phyloP scores from a whole-genome alignment of 2,329 filamentous ascomycete genomes.

The Eutypa lata region DNA sequence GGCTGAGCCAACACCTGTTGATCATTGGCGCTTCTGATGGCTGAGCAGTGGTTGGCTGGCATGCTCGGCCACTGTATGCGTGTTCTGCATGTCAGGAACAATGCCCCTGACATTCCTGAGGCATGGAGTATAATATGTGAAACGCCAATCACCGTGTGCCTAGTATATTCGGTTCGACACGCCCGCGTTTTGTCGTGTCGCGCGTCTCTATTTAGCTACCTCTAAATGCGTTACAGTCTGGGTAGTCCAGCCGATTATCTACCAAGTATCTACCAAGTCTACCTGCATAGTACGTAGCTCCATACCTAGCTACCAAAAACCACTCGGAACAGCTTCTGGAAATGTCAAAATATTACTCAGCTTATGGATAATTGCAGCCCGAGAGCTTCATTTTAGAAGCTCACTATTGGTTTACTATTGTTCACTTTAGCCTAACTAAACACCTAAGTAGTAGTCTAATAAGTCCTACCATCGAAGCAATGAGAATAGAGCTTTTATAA shows the following conservation, averaged over 20 bases:
- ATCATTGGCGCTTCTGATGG: not conserved
- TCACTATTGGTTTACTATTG: not conserved
- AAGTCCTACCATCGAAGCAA: too few relatives aligned
- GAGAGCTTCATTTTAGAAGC: too few relatives aligned
- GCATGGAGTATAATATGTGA: conserved; percentile 4
- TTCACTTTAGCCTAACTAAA: not conserved
- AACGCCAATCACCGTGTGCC: conserved; percentile 2
- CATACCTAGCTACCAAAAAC: too few relatives aligned
- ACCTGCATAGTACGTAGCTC: too few relatives aligned
- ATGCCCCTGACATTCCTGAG: conserved; percentile 1
- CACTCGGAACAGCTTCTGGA: too few relatives aligned
- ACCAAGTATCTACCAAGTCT: too few relatives aligned
- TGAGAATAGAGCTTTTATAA: too few relatives aligned
- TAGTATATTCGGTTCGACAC: conserved; percentile 2
- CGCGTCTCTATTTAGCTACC: not conserved
- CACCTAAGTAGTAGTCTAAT: too few relatives aligned
- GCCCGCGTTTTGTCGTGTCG: conserved; percentile 4
- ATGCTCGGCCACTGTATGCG: not conserved
- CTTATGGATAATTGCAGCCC: too few relatives aligned
- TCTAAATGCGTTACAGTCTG: not conserved
- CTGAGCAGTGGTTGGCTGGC: not conserved
- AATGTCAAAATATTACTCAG: not conserved
- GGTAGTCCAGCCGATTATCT: not conserved
- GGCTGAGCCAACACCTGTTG: not conserved
- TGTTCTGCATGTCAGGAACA: not conserved